phyloP scores from a whole-genome alignment of 768 basidiomycete species.

The Kwoniella mangroviensis region DNA sequence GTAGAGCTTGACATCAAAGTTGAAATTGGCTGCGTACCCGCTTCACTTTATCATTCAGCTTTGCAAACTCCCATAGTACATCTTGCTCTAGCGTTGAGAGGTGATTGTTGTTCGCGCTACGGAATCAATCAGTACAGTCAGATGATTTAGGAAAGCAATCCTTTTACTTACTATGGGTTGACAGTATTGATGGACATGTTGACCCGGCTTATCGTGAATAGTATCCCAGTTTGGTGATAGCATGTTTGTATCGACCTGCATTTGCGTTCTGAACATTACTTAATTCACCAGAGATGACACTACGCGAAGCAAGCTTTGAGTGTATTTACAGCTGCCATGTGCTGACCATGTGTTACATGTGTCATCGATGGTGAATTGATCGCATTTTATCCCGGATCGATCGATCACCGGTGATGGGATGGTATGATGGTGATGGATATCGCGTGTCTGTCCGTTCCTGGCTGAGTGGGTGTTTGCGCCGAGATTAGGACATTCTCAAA shows the following conservation, averaged over 20 bases:
- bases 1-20: background rate
- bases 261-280: background rate
- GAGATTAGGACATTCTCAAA: background rate
- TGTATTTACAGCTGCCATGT: no score
- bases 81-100: conserved; percentile 74
- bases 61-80: conserved; percentile 91
- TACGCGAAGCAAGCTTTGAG: background rate
- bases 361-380: background rate
- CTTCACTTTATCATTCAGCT: conserved; percentile 78
- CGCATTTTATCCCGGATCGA: background rate
- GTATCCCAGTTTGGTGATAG: background rate
- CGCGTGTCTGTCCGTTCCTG: background rate
- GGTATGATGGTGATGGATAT: background rate
- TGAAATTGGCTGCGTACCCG: conserved; percentile 62
- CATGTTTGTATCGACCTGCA: background rate
- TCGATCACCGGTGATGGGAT: background rate
- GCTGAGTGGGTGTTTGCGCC: background rate
- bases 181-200: conserved; percentile 30
- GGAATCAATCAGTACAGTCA: conserved; percentile 3
- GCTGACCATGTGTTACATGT: background rate
- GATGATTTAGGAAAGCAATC: background rate
- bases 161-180: conserved; percentile 38
- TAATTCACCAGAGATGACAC: background rate
- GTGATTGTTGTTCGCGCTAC: conserved; percentile 66
- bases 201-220: background rate